These are phyloP conservation scores for Chionographis japonica DNA, from an alignment of 106 monocot species.

Conservation along the genomic window DNA sequence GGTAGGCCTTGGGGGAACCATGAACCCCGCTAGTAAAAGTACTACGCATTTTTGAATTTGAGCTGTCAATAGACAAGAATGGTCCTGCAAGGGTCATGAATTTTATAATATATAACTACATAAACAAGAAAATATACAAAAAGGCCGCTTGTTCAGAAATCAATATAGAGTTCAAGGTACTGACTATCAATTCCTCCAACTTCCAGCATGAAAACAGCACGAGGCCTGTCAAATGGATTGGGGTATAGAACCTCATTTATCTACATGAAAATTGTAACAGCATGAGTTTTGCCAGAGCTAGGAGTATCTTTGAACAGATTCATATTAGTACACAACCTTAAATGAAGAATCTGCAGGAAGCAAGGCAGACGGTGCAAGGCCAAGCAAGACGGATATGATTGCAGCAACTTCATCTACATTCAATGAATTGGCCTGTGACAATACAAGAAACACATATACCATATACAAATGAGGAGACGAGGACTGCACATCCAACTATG, in stretches of 20 bases:
- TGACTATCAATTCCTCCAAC: constrained; percentile 58
- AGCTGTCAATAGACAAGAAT: constrained; percentile 5
- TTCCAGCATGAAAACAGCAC: constrained; percentile 67
- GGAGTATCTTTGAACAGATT: neutral
- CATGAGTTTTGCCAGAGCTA: neutral
- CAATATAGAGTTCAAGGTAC: neutral
- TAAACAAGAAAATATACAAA: neutral
- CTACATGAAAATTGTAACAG: constrained; percentile 23
- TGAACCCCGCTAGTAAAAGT: constrained; percentile 23
- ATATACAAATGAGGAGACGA: too few species aligned
- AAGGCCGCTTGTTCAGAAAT: neutral
- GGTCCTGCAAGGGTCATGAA: constrained; percentile 16
- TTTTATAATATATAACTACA: neutral
- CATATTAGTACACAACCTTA: constrained; percentile 42
- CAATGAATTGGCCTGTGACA: constrained; percentile 31
- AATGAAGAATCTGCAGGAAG: constrained; percentile 53
- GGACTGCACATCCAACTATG: too few species aligned
- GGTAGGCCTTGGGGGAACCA: constrained; percentile 22
- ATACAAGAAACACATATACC: constrained; percentile 5
- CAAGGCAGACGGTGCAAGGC: constrained; percentile 57
- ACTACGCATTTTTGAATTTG: constrained; percentile 12
- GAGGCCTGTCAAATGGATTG: constrained; percentile 76
- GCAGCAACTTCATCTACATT: constrained; percentile 63
- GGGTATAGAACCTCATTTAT: constrained; percentile 65
- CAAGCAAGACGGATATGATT: constrained; percentile 74